Evolutionary conservation across 2,329 filamentous ascomycete species (phyloP).

Genomic region (Myrmaecium sp.): DNA sequence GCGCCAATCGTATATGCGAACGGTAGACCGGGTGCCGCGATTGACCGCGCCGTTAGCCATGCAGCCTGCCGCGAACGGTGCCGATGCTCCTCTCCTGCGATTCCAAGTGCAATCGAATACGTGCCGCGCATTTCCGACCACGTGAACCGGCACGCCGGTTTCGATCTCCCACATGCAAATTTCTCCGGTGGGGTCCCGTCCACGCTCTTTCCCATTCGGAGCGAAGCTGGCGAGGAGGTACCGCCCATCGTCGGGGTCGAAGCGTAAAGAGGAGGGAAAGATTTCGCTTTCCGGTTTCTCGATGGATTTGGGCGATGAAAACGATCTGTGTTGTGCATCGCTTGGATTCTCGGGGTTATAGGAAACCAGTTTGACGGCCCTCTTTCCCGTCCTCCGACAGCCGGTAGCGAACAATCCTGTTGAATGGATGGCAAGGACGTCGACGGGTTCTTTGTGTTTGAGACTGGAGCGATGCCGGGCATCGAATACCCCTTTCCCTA

Average conservation of each 20-base stretch:
- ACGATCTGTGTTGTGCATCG: slow-evolving; percentile 9
- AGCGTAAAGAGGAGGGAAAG: slow-evolving; percentile 15
- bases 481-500: slow-evolving; percentile 7
- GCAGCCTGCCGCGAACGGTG: slow-evolving; percentile 37
- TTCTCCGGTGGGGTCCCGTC: slow-evolving; percentile 29
- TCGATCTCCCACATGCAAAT: slow-evolving; percentile 36
- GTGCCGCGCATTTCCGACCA: slow-evolving; percentile 32
- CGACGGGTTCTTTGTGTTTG: slow-evolving; percentile 30
- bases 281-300: slow-evolving; percentile 13
- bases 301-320: slow-evolving; percentile 14
- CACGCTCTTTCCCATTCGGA: slow-evolving; percentile 17
- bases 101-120: slow-evolving; percentile 45
- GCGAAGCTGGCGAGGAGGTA: slow-evolving; percentile 39
- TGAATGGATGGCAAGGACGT: slow-evolving; percentile 31
- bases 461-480: slow-evolving; percentile 9
- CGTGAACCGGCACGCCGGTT: slow-evolving; percentile 21
- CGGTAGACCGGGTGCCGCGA: slow-evolving; percentile 28
- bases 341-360: slow-evolving; percentile 6
- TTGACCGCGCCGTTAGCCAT: slow-evolving; percentile 21
- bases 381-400: slow-evolving; percentile 15
- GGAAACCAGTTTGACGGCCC: slow-evolving; percentile 17
- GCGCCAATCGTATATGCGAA: slow-evolving; percentile 35
- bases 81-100: slow-evolving; percentile 14
- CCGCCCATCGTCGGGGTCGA: slow-evolving; percentile 15
- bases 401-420: slow-evolving; percentile 32